A percentile compares a stretch with the other conserved stretches of the same genome.
These are phyloP conservation scores for Akanthomyces muscarius DNA, from an alignment of 2,329 filamentous ascomycete genomes.

Conservation along the genomic window DNA sequence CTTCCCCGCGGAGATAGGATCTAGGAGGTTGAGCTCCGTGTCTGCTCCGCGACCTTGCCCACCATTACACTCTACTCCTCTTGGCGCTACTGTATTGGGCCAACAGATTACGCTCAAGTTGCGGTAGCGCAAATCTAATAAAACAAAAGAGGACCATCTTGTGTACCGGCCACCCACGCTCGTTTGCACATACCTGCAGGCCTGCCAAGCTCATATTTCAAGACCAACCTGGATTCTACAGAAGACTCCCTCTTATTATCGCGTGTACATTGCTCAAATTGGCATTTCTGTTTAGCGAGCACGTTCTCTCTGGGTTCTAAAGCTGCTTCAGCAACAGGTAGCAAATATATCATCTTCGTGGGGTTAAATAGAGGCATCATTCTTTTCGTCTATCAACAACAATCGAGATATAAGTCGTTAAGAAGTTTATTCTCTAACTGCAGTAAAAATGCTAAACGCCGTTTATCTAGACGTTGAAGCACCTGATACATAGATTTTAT, in stretches of 20 bases:
- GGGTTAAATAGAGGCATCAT: not conserved
- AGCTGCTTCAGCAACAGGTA: not conserved
- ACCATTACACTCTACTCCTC: not conserved
- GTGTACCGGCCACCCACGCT: not conserved
- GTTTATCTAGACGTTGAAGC: not conserved
- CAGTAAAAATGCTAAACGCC: constrained; percentile 10
- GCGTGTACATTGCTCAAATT: not conserved
- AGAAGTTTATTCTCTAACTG: constrained; percentile 7
- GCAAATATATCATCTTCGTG: not conserved
- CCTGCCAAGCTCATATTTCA: not conserved
- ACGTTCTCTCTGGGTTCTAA: not conserved
- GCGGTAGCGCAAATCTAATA: not conserved
- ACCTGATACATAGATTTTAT: constrained; percentile 16
- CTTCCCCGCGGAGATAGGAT: constrained; percentile 45
- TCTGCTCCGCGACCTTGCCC: constrained; percentile 10
- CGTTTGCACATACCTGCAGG: not conserved
- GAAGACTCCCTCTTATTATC: not conserved
- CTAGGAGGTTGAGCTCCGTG: constrained; percentile 30
- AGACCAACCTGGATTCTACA: not conserved
- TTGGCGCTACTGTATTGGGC: not conserved
- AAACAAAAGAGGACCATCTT: not conserved
- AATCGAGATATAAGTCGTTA: not conserved
- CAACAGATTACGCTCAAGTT: not conserved
- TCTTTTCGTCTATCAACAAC: not conserved
- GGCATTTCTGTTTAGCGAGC: not conserved